Evolutionary conservation across 2,329 filamentous ascomycete species (phyloP).

Genomic region (Talaromyces funiculosus): DNA sequence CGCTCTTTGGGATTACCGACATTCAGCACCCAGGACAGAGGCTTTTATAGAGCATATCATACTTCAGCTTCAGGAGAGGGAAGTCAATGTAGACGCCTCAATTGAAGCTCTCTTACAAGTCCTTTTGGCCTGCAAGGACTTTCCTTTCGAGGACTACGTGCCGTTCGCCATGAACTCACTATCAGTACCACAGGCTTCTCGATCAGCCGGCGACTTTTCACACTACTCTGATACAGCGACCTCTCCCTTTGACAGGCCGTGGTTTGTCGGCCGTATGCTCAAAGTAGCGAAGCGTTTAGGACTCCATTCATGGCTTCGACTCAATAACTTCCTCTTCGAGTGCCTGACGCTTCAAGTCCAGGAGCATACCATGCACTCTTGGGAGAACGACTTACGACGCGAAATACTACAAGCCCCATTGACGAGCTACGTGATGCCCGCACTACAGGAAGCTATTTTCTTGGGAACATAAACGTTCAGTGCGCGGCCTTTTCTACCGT

Average conservation of each 20-base stretch:
- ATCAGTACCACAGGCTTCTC: neutral
- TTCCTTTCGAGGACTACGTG: conserved; percentile 11
- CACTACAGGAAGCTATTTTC: conserved; percentile 10
- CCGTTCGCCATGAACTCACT: neutral
- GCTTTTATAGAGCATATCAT: conserved; percentile 30
- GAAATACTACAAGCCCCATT: conserved; percentile 35
- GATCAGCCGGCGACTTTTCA: conserved; percentile 21
- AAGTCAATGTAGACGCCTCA: conserved; percentile 33
- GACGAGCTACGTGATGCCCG: conserved; percentile 29
- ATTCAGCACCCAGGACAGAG: conserved; percentile 24
- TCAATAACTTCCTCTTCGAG: conserved; percentile 33
- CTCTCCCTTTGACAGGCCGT: conserved; percentile 30
- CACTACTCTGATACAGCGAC: conserved; percentile 23
- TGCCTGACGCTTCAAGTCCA: conserved; percentile 30
- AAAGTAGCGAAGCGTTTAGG: conserved; percentile 35
- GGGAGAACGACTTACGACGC: conserved; percentile 29
- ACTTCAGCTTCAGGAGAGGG: conserved; percentile 28
- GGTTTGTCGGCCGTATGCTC: conserved; percentile 37
- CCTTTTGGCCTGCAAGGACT: conserved; percentile 32
- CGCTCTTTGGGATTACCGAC: conserved; percentile 37
- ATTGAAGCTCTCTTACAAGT: conserved; percentile 37
- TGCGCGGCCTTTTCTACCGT: neutral
- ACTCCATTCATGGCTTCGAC: conserved; percentile 27
- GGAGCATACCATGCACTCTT: conserved; percentile 21
- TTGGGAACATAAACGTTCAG: neutral